Percentiles rank a stretch among this genome's conserved stretches.
phyloP scores from a whole-genome alignment of 1,284 basidiomycete species.

The Apiotrichum akiyoshidainum region DNA sequence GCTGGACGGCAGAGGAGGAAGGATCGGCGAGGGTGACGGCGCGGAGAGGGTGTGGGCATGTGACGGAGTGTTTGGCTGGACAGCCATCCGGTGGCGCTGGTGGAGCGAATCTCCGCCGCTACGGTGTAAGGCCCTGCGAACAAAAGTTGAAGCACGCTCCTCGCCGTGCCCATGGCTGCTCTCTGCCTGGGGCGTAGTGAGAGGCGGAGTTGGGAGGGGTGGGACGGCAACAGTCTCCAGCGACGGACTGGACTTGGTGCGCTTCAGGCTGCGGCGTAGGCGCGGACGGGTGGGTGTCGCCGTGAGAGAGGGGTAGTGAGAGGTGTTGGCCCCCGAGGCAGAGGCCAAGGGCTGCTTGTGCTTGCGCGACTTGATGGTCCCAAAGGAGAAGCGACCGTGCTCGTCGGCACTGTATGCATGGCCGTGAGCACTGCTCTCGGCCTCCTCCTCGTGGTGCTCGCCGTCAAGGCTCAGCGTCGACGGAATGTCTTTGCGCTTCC shows the following conservation, averaged over 20 bases:
- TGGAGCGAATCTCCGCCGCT: no score
- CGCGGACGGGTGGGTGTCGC: neutral
- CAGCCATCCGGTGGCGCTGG: neutral
- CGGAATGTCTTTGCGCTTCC: conserved; percentile 1
- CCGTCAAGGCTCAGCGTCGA: no score
- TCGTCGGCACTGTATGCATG: neutral
- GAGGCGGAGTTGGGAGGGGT: neutral
- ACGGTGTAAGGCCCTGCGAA: no score
- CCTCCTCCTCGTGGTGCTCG: neutral
- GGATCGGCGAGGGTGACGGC: neutral
- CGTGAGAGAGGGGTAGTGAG: no score
- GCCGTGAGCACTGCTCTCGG: neutral
- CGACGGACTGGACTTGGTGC: neutral
- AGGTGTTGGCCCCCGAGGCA: neutral
- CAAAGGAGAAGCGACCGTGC: neutral
- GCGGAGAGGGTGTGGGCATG: neutral
- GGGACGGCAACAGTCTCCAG: neutral
- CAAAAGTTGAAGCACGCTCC: no score
- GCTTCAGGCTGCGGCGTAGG: neutral
- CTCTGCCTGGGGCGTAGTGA: no score
- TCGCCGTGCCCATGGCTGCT: no score
- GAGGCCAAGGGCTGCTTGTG: no score
- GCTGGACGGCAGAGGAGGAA: neutral
- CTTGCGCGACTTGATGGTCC: neutral
- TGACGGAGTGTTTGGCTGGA: neutral